Conservation (phyloP, 164 flowering plant species). For the Piper longum region DNA sequence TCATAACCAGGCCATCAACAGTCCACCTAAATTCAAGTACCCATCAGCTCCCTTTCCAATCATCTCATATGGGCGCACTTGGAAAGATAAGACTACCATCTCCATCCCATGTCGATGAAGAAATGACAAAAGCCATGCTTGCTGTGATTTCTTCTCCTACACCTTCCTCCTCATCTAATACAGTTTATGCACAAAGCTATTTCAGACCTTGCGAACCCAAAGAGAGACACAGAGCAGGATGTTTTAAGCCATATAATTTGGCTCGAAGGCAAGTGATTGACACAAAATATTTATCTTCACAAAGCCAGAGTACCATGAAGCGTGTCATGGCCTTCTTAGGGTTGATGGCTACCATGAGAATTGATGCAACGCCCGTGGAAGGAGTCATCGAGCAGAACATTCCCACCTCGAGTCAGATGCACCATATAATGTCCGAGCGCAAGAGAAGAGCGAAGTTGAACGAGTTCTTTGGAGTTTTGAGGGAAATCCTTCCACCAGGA, state of each 20-base stretch:
- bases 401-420: slow-evolving; percentile 37
- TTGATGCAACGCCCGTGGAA: slow-evolving; percentile 8
- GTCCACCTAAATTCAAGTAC: slow-evolving; percentile 5
- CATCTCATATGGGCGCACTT: slow-evolving; percentile 2
- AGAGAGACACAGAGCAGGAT: slow-evolving; percentile 11
- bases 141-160: slow-evolving; percentile 47
- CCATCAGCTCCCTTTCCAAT: slow-evolving; percentile 14
- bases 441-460: slow-evolving; percentile 73
- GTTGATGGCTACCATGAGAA: slow-evolving; percentile 15
- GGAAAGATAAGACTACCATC: slow-evolving; percentile 15
- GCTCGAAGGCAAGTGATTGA: slow-evolving; percentile 3
- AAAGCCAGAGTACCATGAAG: slow-evolving; percentile 27
- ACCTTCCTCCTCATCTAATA: slow-evolving; percentile 15
- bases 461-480: slow-evolving; percentile 55
- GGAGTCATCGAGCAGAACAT: neutral
- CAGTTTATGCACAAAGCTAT: neutral
- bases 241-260: slow-evolving; percentile 32
- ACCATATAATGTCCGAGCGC: slow-evolving; percentile 79
- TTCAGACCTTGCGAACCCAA: neutral
- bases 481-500: slow-evolving; percentile 70
- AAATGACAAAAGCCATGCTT: slow-evolving; percentile 47
- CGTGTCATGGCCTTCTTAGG: slow-evolving; percentile 28
- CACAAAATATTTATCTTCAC: slow-evolving; percentile 2
- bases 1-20: slow-evolving; percentile 4
- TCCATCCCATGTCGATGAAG: slow-evolving; percentile 27